A percentile compares a stretch with the other conserved stretches of the same genome.
phyloP scores from a whole-genome alignment of 768 basidiomycete species.

The Mycena rebaudengoi region DNA sequence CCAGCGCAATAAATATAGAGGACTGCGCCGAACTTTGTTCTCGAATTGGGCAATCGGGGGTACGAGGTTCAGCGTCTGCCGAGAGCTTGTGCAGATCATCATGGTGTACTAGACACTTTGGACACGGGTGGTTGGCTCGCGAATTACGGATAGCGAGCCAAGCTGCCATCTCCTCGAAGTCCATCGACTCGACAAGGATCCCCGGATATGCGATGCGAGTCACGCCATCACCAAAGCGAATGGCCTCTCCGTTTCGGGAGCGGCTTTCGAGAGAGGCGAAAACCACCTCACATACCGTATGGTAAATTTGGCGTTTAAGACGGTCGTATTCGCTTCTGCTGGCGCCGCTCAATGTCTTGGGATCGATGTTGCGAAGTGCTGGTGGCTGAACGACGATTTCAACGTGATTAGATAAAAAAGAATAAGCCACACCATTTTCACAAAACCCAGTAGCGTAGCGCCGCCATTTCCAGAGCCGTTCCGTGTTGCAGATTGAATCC shows the following conservation, averaged over 20 bases:
- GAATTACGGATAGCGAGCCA: slow-evolving; percentile 6
- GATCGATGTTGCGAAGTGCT: slow-evolving; percentile 4
- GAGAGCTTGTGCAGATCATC: slow-evolving; percentile 18
- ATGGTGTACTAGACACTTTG: slow-evolving; percentile 25
- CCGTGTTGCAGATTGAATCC: slow-evolving; percentile 26
- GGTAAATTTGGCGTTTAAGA: slow-evolving; percentile 24
- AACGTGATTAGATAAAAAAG: background rate
- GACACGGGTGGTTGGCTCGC: slow-evolving; percentile 25
- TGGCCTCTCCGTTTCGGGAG: slow-evolving; percentile 17
- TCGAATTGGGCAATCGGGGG: no score
- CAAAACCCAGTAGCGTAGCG: slow-evolving; percentile 20
- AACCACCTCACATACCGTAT: slow-evolving; percentile 18
- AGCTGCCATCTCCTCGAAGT: slow-evolving; percentile 23
- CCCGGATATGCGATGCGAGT: slow-evolving; percentile 19
- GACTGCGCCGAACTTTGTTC: no score
- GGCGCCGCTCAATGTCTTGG: slow-evolving; percentile 1
- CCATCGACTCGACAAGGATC: slow-evolving; percentile 20
- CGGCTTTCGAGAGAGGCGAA: slow-evolving; percentile 16
- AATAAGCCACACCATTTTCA: slow-evolving; percentile 20
- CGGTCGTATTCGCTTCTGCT: background rate
- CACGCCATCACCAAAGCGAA: slow-evolving; percentile 23
- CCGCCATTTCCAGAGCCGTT: slow-evolving; percentile 35
- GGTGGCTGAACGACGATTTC: background rate
- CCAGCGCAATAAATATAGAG: no score
- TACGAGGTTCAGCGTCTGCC: no score